Evolutionary conservation across 306 rosid species (phyloP).

Genomic region (Ziziphus jujuba): DNA sequence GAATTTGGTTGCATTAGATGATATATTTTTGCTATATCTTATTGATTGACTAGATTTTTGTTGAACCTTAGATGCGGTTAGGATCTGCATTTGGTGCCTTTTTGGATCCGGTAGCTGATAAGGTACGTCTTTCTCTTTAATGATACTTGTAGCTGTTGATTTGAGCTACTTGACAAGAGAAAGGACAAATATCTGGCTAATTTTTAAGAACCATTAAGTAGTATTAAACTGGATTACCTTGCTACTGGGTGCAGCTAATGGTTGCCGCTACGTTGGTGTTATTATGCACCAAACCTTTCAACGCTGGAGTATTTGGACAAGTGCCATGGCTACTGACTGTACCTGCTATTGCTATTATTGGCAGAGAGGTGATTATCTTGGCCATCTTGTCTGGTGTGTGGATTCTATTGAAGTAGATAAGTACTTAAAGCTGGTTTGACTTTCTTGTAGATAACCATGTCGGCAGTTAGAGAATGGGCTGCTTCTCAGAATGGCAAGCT

Average conservation of each 20-base stretch:
- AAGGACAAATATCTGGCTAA: background rate
- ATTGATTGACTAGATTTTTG: background rate
- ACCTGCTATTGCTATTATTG: conserved; percentile 86
- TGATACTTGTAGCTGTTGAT: background rate
- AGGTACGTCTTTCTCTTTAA: conserved; percentile 49
- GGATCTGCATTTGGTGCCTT: conserved; percentile 97
- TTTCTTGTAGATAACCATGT: conserved; percentile 85
- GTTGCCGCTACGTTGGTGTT: conserved; percentile 92
- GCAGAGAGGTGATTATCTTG: conserved; percentile 72
- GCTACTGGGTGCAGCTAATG: conserved; percentile 76
- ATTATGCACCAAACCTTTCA: conserved; percentile 77
- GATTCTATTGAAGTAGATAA: conserved; percentile 16
- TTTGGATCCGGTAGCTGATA: conserved; percentile 99
- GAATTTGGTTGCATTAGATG: background rate
- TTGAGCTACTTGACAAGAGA: conserved; percentile 3
- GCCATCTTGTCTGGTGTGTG: conserved; percentile 14
- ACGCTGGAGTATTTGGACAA: conserved; percentile 52
- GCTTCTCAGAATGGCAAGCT: conserved; percentile 92
- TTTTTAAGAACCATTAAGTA: conserved; percentile 2
- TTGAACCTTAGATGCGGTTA: conserved; percentile 71
- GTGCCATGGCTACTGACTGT: conserved; percentile 78
- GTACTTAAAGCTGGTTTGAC: conserved; percentile 28
- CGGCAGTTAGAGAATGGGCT: conserved; percentile 99
- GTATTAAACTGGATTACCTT: conserved; percentile 20
- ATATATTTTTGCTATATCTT: background rate